These are phyloP conservation scores for Powellomyces hirtus DNA, from an alignment of 192 early-diverging fungal genomes.

Conservation along the genomic window DNA sequence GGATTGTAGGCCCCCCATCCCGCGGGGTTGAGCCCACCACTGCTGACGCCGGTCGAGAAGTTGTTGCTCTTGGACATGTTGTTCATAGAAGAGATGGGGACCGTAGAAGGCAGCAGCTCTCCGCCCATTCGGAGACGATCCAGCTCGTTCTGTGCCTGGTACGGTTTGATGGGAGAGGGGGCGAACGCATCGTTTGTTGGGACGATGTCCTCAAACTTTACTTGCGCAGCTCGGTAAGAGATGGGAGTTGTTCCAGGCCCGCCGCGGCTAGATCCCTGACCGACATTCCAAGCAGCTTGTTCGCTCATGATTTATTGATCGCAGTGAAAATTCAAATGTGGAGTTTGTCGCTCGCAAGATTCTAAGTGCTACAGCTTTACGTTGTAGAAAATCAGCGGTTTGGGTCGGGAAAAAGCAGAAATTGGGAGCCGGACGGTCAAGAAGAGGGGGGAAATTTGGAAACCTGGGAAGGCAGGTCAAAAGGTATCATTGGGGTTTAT, in stretches of 20 bases:
- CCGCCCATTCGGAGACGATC: constrained; percentile 13
- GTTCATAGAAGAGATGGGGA: background rate
- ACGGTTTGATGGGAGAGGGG: background rate
- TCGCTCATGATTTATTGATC: no score
- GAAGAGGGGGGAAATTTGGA: no score
- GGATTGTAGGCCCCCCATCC: background rate
- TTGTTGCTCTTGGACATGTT: background rate
- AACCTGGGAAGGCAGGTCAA: no score
- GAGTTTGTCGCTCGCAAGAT: no score
- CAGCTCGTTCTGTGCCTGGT: constrained; percentile 18
- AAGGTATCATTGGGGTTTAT: no score
- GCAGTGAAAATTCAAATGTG: no score
- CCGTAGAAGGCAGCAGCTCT: background rate
- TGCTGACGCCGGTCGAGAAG: background rate
- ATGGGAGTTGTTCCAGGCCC: background rate
- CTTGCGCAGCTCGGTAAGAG: background rate
- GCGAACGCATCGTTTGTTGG: background rate
- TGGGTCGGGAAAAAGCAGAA: no score
- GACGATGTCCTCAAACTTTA: background rate
- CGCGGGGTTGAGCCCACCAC: background rate
- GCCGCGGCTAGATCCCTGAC: background rate
- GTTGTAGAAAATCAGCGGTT: no score
- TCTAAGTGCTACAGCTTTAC: no score
- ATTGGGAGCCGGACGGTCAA: no score
- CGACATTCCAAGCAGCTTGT: background rate